A percentile compares a stretch with the other conserved stretches of the same genome.
phyloP scores from a whole-genome alignment of 2,329 filamentous ascomycete species.

The Microdochium paspali region DNA sequence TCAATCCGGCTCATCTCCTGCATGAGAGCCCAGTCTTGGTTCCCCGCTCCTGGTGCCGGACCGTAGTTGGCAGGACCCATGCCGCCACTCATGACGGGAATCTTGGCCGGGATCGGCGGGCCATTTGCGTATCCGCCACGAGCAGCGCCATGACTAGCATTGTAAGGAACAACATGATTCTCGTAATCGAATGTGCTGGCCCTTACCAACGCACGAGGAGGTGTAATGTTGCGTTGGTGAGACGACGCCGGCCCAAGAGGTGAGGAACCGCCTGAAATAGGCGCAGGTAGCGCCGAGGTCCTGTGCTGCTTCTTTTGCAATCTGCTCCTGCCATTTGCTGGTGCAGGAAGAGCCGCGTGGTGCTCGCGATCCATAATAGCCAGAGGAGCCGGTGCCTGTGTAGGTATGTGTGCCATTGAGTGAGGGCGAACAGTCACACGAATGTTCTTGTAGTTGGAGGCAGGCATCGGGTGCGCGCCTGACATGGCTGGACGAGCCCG shows the following conservation, averaged over 20 bases:
- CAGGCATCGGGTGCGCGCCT: conserved; percentile 43
- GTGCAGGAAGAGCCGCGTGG: conserved; percentile 21
- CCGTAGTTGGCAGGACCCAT: conserved; percentile 9
- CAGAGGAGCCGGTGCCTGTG: conserved; percentile 16
- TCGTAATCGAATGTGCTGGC: conserved; percentile 46
- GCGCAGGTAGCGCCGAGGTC: conserved; percentile 29
- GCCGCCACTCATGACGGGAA: conserved; percentile 42
- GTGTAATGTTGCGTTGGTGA: conserved; percentile 39
- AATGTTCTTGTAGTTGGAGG: conserved; percentile 39
- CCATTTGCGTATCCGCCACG: conserved; percentile 23
- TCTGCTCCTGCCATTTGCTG: conserved; percentile 40
- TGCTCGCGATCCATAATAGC: conserved; percentile 17
- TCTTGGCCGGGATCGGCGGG: conserved; percentile 62
- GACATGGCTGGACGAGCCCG: conserved; percentile 36
- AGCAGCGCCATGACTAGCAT: conserved; percentile 13
- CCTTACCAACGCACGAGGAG: conserved; percentile 32
- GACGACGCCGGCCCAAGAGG: conserved; percentile 44
- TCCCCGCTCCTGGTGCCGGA: conserved; percentile 16
- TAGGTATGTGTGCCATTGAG: conserved; percentile 22
- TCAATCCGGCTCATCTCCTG: conserved; percentile 64
- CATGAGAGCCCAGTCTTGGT: conserved; percentile 50
- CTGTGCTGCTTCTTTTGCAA: conserved; percentile 55
- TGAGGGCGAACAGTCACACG: conserved; percentile 41
- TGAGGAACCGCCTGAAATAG: conserved; percentile 28
- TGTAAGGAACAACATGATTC: conserved; percentile 35